phyloP scores from a whole-genome alignment of 768 basidiomycete species.

The Hygrophorus russula region DNA sequence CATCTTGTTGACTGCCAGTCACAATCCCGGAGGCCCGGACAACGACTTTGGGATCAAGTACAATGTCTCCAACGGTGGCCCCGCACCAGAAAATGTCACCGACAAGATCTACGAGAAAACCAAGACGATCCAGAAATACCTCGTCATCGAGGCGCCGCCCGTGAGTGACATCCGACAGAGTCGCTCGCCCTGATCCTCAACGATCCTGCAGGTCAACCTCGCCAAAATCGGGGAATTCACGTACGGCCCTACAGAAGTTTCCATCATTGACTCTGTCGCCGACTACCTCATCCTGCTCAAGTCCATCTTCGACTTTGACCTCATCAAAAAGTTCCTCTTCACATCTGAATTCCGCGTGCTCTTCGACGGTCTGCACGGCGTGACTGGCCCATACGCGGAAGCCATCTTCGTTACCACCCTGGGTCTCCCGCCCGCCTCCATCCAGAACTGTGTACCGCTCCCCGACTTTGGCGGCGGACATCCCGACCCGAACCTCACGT shows the following conservation, averaged over 20 bases:
- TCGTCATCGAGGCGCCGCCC: constrained; percentile 63
- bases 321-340: constrained; percentile 83
- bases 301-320: constrained; percentile 86
- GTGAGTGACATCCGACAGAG: constrained; percentile 30
- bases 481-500: constrained; percentile 97
- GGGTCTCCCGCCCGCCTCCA: constrained; percentile 64
- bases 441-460: constrained; percentile 85
- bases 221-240: constrained; percentile 67
- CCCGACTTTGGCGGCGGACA: constrained; percentile 98
- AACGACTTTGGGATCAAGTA: constrained; percentile 99
- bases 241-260: constrained; percentile 76
- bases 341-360: constrained; percentile 67
- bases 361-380: constrained; percentile 94
- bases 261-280: constrained; percentile 88
- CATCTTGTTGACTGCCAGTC: constrained; percentile 91
- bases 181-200: background rate
- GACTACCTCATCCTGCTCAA: constrained; percentile 82
- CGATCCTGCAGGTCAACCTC: constrained; percentile 56
- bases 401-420: constrained; percentile 80
- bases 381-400: constrained; percentile 92
- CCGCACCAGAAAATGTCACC: constrained; percentile 94
- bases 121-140: constrained; percentile 79
- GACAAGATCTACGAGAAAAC: constrained; percentile 89
- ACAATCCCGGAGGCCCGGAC: constrained; percentile 98
- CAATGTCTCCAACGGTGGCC: constrained; percentile 95